A percentile compares a stretch with the other conserved stretches of the same genome.
Evolutionary conservation across 805 yeast species (phyloP).

Genomic region (Saccharomyces kudriavzevii): DNA sequence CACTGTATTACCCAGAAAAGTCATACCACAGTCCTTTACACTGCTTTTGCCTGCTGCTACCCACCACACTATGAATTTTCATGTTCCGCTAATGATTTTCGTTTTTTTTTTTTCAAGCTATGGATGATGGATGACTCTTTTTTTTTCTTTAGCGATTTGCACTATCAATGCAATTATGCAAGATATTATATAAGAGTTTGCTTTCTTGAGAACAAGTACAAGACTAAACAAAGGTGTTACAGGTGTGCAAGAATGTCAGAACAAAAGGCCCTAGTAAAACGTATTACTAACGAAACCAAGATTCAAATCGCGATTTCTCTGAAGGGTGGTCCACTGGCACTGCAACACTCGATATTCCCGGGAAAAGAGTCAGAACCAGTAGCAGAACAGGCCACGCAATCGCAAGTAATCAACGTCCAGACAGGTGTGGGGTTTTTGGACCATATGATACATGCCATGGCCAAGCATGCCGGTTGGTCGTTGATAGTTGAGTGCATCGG

Average conservation of each 20-base stretch:
- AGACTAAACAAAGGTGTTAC: background rate
- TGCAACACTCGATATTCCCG: slow-evolving; percentile 51
- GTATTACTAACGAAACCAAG: slow-evolving; percentile 89
- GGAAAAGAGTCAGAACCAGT: slow-evolving; percentile 33
- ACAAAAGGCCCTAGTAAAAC: slow-evolving; percentile 31
- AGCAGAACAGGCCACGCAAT: slow-evolving; percentile 60
- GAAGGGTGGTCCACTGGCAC: slow-evolving; percentile 72
- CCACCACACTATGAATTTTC: background rate
- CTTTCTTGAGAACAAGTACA: background rate
- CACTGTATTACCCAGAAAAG: background rate
- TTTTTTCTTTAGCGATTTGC: background rate
- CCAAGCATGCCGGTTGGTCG: slow-evolving; percentile 97
- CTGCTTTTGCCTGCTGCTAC: background rate
- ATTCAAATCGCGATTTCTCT: slow-evolving; percentile 77
- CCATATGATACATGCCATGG: slow-evolving; percentile 95
- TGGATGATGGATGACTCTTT: background rate
- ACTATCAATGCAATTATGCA: background rate
- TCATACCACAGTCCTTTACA: background rate
- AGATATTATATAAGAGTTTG: background rate
- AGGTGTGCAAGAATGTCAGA: slow-evolving; percentile 9
- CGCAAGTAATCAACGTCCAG: slow-evolving; percentile 71
- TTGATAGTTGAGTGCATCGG: slow-evolving; percentile 83
- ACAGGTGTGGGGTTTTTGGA: slow-evolving; percentile 94
- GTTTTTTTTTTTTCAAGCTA: background rate
- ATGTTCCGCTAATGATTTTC: slow-evolving; percentile 1